Evolutionary conservation across 177 flowering plant species (phyloP).

Genomic region (Tripterygium wilfordii): DNA sequence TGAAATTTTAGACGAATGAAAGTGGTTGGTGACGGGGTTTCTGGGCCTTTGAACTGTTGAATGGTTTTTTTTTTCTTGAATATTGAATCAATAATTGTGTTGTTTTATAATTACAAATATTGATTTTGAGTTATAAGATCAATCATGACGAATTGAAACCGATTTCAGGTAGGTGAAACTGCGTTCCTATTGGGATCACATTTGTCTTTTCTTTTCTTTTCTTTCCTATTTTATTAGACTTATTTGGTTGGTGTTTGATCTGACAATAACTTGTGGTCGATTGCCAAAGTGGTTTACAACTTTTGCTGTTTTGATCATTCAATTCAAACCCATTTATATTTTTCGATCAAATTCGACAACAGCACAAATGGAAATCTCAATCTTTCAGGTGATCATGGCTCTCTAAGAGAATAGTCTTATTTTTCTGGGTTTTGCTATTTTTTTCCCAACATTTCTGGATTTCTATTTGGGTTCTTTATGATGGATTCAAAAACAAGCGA

Average conservation of each 20-base stretch:
- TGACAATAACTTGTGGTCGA: neutral
- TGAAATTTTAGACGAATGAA: neutral
- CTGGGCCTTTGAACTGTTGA: no score
- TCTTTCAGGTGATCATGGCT: no score
- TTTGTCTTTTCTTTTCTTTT: neutral
- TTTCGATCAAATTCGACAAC: no score
- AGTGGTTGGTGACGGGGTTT: conserved; percentile 14
- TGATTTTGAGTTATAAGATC: conserved; percentile 3
- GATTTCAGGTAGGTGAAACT: conserved; percentile 6
- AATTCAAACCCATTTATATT: no score
- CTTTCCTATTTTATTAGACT: neutral
- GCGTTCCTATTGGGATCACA: neutral
- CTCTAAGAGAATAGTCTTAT: no score
- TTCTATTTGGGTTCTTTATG: neutral
- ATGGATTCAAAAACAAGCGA: conserved; percentile 33
- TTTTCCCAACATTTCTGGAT: neutral
- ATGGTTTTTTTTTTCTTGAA: neutral
- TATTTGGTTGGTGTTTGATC: neutral
- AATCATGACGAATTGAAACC: conserved; percentile 4
- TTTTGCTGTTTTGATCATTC: no score
- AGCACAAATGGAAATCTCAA: no score
- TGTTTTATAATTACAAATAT: neutral
- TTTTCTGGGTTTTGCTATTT: neutral
- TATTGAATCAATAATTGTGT: neutral
- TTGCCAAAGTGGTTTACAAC: no score